Conservation (phyloP, 2,329 filamentous ascomycete genomes). For the Elsinoe fawcettii region DNA sequence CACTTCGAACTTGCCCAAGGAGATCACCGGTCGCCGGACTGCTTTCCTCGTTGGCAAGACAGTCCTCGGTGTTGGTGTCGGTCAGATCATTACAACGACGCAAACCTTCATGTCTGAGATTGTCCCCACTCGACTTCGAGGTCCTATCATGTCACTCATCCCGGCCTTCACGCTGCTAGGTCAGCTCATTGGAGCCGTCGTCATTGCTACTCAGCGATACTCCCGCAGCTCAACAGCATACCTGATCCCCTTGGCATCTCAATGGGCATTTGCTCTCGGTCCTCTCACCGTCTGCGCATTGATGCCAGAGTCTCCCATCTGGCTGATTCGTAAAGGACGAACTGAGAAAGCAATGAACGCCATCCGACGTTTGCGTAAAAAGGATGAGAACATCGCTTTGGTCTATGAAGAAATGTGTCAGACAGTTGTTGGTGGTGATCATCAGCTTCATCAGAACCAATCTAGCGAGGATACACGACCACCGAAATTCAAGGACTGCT, state of each 20-base stretch:
- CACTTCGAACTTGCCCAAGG: not conserved
- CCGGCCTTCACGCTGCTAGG: slow-evolving; percentile 44
- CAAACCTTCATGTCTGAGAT: slow-evolving; percentile 44
- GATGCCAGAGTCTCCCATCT: slow-evolving; percentile 47
- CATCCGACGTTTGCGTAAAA: slow-evolving; percentile 20
- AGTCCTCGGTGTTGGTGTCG: slow-evolving; percentile 94
- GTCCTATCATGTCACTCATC: slow-evolving; percentile 42
- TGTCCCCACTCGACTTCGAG: slow-evolving; percentile 40
- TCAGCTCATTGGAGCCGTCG: slow-evolving; percentile 40
- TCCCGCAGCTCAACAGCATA: slow-evolving; percentile 30
- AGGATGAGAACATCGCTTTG: not conserved
- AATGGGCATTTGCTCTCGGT: slow-evolving; percentile 39
- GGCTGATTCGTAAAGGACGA: slow-evolving; percentile 38
- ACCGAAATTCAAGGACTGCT: slow-evolving; percentile 29
- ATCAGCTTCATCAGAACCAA: slow-evolving; percentile 22
- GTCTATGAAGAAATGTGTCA: slow-evolving; percentile 17
- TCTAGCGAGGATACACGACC: slow-evolving; percentile 13
- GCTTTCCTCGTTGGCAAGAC: slow-evolving; percentile 95
- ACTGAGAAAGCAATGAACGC: slow-evolving; percentile 27
- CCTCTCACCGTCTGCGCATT: slow-evolving; percentile 38
- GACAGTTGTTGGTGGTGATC: slow-evolving; percentile 21
- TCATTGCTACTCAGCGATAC: slow-evolving; percentile 33
- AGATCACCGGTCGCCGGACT: slow-evolving; percentile 39
- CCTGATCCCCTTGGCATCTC: slow-evolving; percentile 36
- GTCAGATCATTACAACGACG: slow-evolving; percentile 42